Evolutionary conservation across 2,329 filamentous ascomycete genomes (phyloP), one percentile per base, ranked within the genome.

Genomic region (Apiospora koreana): DNA sequence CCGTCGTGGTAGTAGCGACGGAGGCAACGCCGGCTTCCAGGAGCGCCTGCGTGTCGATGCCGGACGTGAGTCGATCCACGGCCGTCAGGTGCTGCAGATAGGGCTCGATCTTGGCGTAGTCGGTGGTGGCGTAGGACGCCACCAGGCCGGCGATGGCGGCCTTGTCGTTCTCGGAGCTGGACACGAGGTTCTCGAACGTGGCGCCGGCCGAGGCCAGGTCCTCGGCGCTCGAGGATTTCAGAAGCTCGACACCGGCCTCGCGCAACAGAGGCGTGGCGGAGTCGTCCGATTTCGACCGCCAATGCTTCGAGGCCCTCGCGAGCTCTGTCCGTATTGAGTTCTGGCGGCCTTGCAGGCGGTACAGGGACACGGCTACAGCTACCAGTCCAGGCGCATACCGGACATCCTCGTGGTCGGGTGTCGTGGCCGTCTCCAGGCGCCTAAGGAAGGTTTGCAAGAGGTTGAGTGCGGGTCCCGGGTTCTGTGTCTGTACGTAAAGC

Each of bases 351-450:
- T 96, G 92, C 2, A 87, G 84, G 75, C 89, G 89, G 81, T 97
- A 96, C 0, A 99, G 86, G 2, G 93, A 91, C 12, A 97, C 91
- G 3, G 93, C 85, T 1, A 95, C 85, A 0, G 93, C 94, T 38
- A 98, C 88, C 1, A 99, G 85, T 2, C 95, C 95, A 0, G 96
- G 95, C 35, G 94, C 91, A 79, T 92, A 96, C 14, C 95, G 91
- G 35, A 92, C 88, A 75, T 94, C 90, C 70, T 89, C 85, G 70
- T 91, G 86, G 21, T 87, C 84, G 2, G 86, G 78, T 0, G 84
- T 83, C 7, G 80, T 85, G 3, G 88, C 89, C 65, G 88, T 81
- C 75, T 95, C 93, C 1, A 97, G 86, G 12, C 88, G 88, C 72
- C 87, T 87, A 69, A 97, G 87, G 78, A 96, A 95, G 1, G 87